These are phyloP conservation scores for Pseudofabraea citricarpa DNA, from an alignment of 2,329 filamentous ascomycete species.

Conservation along the genomic window DNA sequence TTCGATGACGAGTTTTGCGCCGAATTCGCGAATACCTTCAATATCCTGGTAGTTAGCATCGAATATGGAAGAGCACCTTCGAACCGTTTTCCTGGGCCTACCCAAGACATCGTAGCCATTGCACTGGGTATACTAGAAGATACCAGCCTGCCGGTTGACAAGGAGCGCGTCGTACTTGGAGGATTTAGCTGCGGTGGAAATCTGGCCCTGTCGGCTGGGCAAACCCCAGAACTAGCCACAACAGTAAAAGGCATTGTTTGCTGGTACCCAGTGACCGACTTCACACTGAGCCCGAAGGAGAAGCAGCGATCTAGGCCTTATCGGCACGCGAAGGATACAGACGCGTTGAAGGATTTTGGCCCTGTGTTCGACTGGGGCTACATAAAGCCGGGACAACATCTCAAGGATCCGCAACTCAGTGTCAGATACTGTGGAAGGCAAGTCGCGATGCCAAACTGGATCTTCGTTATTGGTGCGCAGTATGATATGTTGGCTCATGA, in stretches of 20 bases:
- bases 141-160: constrained; percentile 39
- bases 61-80: constrained; percentile 44
- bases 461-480: constrained; percentile 14
- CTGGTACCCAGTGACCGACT: constrained; percentile 31
- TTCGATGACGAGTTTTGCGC: constrained; percentile 43
- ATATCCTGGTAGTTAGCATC: constrained; percentile 41
- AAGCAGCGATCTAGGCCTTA: not conserved
- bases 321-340: not conserved
- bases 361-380: not conserved
- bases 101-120: constrained; percentile 42
- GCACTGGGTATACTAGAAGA: constrained; percentile 38
- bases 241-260: constrained; percentile 32
- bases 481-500: constrained; percentile 16
- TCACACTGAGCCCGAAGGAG: not conserved
- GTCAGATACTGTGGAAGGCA: not conserved
- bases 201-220: constrained; percentile 35
- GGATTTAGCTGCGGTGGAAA: constrained; percentile 46
- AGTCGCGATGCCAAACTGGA: constrained; percentile 6
- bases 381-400: not conserved
- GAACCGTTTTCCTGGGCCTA: constrained; percentile 37
- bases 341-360: not conserved
- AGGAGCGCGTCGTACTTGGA: constrained; percentile 33
- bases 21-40: constrained; percentile 34
- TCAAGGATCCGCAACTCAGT: not conserved
- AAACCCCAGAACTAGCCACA: constrained; percentile 29